A percentile compares a stretch with the other conserved stretches of the same genome.
These are phyloP conservation scores for Serendipita sp. DNA, from an alignment of 768 basidiomycete species.

Conservation along the genomic window DNA sequence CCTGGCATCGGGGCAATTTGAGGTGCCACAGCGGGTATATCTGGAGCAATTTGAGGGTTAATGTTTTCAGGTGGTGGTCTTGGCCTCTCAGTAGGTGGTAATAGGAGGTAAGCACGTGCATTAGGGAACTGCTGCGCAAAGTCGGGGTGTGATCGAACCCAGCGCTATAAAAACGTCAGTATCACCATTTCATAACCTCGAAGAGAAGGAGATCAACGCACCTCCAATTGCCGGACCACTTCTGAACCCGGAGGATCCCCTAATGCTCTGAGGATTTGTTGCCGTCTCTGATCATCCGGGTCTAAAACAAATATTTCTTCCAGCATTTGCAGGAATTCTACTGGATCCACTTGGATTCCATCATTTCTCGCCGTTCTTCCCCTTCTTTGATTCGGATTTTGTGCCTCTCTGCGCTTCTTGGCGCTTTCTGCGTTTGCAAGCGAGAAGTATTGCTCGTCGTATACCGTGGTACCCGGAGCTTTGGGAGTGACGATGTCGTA, in stretches of 20 bases:
- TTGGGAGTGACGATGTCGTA: constrained; percentile 81
- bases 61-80: constrained; percentile 33
- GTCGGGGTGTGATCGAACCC: constrained; percentile 36
- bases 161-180: constrained; percentile 24
- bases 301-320: background rate
- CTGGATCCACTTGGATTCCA: constrained; percentile 25
- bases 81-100: constrained; percentile 1
- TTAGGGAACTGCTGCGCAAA: constrained; percentile 38
- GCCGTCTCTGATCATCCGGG: background rate
- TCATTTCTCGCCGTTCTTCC: constrained; percentile 37
- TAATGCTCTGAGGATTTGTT: background rate
- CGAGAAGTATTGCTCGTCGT: constrained; percentile 61
- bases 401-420: constrained; percentile 15
- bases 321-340: constrained; percentile 25
- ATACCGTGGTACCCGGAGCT: constrained; percentile 33
- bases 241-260: constrained; percentile 6
- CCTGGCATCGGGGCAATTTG: constrained; percentile 30
- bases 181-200: constrained; percentile 4
- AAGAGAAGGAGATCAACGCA: constrained; percentile 12
- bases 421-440: constrained; percentile 35
- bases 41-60: constrained; percentile 27
- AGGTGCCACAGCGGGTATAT: constrained; percentile 40
- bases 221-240: constrained; percentile 39
- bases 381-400: constrained; percentile 21
- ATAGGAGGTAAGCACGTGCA: constrained; percentile 30